These are phyloP conservation scores for Solanum infundibuliforme DNA, from an alignment of 257 asterid species.

Conservation along the genomic window DNA sequence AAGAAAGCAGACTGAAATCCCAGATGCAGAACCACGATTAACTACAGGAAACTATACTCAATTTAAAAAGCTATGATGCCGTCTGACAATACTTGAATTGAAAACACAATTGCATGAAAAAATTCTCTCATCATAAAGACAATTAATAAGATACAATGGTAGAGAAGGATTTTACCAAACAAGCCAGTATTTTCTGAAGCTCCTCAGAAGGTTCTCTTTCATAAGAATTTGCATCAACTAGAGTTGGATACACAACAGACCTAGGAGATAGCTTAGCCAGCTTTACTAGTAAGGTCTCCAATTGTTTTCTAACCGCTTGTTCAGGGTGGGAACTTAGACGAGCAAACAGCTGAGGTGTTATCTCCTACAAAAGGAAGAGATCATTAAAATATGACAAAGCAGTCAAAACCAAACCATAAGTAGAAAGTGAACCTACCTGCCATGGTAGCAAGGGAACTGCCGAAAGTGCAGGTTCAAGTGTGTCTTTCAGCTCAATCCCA, in stretches of 20 bases:
- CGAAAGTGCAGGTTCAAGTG: constrained; percentile 71
- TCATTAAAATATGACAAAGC: constrained; percentile 21
- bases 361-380: constrained; percentile 52
- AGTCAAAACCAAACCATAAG: constrained; percentile 9
- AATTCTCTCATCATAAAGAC: background rate
- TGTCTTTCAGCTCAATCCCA: constrained; percentile 78
- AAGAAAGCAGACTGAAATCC: background rate
- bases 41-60: background rate
- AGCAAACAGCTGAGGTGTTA: constrained; percentile 92
- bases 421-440: constrained; percentile 54
- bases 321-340: constrained; percentile 93
- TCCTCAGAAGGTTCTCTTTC: constrained; percentile 85
- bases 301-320: constrained; percentile 70
- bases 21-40: background rate
- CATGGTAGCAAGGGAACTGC: constrained; percentile 88
- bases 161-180: constrained; percentile 49
- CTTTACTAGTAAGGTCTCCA: constrained; percentile 76
- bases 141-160: constrained; percentile 1
- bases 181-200: constrained; percentile 74
- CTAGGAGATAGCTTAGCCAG: constrained; percentile 87
- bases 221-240: constrained; percentile 81
- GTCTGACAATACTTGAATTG: background rate
- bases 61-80: background rate
- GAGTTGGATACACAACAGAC: constrained; percentile 90
- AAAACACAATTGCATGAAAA: background rate